Evolutionary conservation across 1,139 yeast species (phyloP).

Genomic region (Eremothecium sinecaudum): DNA sequence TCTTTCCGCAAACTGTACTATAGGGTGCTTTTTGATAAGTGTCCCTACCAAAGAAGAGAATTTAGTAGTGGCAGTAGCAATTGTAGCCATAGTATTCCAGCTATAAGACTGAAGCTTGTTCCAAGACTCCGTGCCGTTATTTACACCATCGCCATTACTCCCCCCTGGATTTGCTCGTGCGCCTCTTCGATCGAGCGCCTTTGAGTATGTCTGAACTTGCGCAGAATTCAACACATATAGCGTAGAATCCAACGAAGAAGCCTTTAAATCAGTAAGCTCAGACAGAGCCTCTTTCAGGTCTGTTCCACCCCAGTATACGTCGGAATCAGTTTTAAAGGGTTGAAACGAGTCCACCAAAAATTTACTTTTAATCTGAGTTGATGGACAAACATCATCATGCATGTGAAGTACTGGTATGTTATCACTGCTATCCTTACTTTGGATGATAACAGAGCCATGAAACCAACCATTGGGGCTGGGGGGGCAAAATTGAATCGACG

Average conservation of each 20-base stretch:
- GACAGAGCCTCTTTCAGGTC: conserved; percentile 54
- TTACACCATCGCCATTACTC: conserved; percentile 4
- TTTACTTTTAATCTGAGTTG: conserved; percentile 57
- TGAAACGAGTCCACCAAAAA: conserved; percentile 50
- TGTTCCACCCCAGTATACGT: conserved; percentile 84
- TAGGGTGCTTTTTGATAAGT: conserved; percentile 24
- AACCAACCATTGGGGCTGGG: conserved; percentile 78
- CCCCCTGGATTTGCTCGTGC: neutral
- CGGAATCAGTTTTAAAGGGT: conserved; percentile 53
- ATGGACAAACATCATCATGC: conserved; percentile 80
- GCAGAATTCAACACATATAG: conserved; percentile 65
- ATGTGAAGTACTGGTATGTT: conserved; percentile 76
- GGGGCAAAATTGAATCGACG: conserved; percentile 71
- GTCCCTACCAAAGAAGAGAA: conserved; percentile 34
- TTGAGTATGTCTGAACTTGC: conserved; percentile 72
- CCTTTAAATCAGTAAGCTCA: conserved; percentile 50
- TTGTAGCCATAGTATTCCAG: conserved; percentile 78
- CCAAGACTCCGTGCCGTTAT: conserved; percentile 18
- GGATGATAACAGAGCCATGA: conserved; percentile 77
- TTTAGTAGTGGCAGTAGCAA: conserved; percentile 70
- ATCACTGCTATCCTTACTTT: conserved; percentile 55
- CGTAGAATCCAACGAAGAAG: conserved; percentile 61
- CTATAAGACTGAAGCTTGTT: conserved; percentile 53
- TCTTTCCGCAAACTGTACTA: conserved; percentile 23
- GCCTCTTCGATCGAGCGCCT: conserved; percentile 11